Conservation (phyloP, 495 filamentous ascomycete genomes). For the Ascodesmis nigricans region DNA sequence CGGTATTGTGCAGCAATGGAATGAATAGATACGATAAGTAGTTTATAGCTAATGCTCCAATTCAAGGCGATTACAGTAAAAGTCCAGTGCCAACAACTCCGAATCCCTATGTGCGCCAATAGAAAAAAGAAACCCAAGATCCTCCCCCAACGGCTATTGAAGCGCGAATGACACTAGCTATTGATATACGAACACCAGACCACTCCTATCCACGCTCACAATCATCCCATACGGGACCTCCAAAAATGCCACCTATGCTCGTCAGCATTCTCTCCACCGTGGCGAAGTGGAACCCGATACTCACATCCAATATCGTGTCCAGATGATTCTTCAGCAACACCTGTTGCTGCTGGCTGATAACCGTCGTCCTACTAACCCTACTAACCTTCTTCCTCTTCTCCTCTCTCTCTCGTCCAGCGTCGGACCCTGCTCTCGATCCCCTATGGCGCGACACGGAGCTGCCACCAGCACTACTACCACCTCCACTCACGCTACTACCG, state of each 20-base stretch:
- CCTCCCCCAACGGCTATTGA: too few relatives aligned
- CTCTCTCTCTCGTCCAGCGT: background rate
- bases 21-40: too few relatives aligned
- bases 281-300: conserved; percentile 1
- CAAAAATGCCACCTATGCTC: conserved; percentile 35
- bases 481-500: conserved; percentile 12
- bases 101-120: too few relatives aligned
- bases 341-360: conserved; percentile 75
- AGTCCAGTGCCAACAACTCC: too few relatives aligned
- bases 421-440: conserved; percentile 19
- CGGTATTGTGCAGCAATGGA: too few relatives aligned
- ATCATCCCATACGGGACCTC: conserved; percentile 84
- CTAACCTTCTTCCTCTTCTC: conserved; percentile 1
- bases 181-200: conserved; percentile 76
- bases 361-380: conserved; percentile 50
- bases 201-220: conserved; percentile 73
- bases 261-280: conserved; percentile 1
- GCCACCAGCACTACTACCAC: conserved; percentile 25
- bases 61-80: too few relatives aligned
- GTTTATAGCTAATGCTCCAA: too few relatives aligned
- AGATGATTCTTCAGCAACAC: conserved; percentile 66
- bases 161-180: too few relatives aligned
- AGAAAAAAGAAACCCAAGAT: too few relatives aligned
- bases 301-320: conserved; percentile 68
- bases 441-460: conserved; percentile 21